phyloP scores from a whole-genome alignment of 129 eudicot species.

The Tagetes patula region DNA sequence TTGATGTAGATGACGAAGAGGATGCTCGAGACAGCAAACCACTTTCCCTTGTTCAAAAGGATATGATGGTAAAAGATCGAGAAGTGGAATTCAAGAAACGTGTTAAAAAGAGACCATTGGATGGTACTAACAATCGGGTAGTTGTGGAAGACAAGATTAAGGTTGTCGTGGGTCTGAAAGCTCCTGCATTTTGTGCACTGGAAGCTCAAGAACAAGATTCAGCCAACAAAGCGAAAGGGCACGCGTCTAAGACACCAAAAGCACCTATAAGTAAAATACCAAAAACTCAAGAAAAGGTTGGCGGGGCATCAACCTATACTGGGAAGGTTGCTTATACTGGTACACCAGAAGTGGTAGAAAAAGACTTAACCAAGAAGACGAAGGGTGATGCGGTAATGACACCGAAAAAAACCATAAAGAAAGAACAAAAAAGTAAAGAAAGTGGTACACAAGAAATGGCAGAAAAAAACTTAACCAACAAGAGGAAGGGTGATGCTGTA shows the following conservation, averaged over 20 bases:
- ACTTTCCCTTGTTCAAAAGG: conserved; percentile 21
- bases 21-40: conserved; percentile 24
- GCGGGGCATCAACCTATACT: conserved; percentile 14
- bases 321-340: conserved; percentile 23
- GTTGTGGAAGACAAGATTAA: conserved; percentile 30
- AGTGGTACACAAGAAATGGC: conserved; percentile 17
- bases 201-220: conserved; percentile 21
- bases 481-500: conserved; percentile 24
- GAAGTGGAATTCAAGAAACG: conserved; percentile 31
- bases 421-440: conserved; percentile 15
- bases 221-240: conserved; percentile 15
- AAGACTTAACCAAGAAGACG: conserved; percentile 21
- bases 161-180: conserved; percentile 55
- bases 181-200: conserved; percentile 37
- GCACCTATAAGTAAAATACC: neutral
- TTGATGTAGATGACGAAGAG: conserved; percentile 10
- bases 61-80: conserved; percentile 7
- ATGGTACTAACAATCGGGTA: conserved; percentile 20
- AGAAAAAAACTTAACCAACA: conserved; percentile 25
- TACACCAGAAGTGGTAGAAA: conserved; percentile 27
- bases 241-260: conserved; percentile 27
- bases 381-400: conserved; percentile 29
- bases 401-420: conserved; percentile 28
- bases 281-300: conserved; percentile 19
- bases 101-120: conserved; percentile 18